Percentiles rank a stretch among this genome's conserved stretches.
phyloP scores from a whole-genome alignment of 176 grass and related monocot species.

The Ensete ventricosum region DNA sequence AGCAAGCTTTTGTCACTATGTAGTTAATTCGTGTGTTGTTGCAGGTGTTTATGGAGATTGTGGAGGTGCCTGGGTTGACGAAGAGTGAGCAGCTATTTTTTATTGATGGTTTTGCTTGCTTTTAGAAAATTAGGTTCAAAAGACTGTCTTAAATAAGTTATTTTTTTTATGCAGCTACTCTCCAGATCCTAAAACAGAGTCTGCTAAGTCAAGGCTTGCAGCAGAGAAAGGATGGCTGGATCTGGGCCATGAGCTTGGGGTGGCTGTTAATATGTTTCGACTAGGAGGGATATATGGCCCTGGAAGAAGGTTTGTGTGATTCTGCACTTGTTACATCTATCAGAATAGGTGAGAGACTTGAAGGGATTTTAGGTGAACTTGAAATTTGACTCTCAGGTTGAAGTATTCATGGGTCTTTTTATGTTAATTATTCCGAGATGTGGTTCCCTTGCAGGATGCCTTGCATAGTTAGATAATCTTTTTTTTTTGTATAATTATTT shows the following conservation, averaged over 20 bases:
- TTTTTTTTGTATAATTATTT: neutral
- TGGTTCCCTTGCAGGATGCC: neutral
- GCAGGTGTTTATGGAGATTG: slow-evolving; percentile 96
- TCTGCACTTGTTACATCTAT: neutral
- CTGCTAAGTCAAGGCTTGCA: slow-evolving; percentile 48
- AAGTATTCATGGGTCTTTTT: neutral
- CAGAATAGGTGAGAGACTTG: neutral
- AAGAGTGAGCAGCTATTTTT: slow-evolving; percentile 44
- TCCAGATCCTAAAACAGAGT: slow-evolving; percentile 47
- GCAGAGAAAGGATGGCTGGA: slow-evolving; percentile 68
- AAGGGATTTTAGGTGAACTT: neutral
- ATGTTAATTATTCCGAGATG: neutral
- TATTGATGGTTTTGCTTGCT: neutral
- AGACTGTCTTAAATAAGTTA: neutral
- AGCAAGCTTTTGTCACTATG: neutral
- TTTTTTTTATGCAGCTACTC: slow-evolving; percentile 38
- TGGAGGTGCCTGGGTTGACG: slow-evolving; percentile 57
- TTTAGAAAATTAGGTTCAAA: neutral
- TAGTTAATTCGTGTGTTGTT: slow-evolving; percentile 4
- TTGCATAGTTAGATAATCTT: neutral
- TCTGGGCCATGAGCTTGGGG: slow-evolving; percentile 33
- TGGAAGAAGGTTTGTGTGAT: slow-evolving; percentile 67
- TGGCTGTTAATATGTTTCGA: slow-evolving; percentile 60
- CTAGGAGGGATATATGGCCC: slow-evolving; percentile 89
- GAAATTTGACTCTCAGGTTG: neutral